Base-by-base conservation (phyloP, 177 flowering plant species). In the Vitis hybrid region DNA sequence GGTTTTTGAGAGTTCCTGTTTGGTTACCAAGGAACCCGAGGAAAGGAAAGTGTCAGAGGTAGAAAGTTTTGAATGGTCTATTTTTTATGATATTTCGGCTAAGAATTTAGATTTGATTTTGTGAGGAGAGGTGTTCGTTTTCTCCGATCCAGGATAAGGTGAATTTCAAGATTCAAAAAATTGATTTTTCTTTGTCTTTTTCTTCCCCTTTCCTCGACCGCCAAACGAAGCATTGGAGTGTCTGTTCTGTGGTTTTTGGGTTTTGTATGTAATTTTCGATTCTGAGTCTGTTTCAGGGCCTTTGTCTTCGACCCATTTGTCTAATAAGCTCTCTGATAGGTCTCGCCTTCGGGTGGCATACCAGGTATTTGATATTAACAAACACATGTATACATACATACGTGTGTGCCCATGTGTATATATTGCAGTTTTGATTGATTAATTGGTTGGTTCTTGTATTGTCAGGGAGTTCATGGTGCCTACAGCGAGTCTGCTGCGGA, bases 401-500 rank as follows among this genome's bases (percentile, higher is more conserved):
- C 11, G 29, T 50, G 13, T 16, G 66, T 20, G 49, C 1, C 62
- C 48, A n/a, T 10, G 26, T 31, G 58, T 65, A 31, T 26, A 70
- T 19, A 53, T 16, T 66, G 61, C 3, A 51, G 19, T 69, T 39
- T 53, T 63, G 20, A 15, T 63, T 68, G 10, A 5, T 53, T 65
- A n/a, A 16, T 22, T 48, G 16, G 31, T 51, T 31, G 55, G 58
- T 51, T 56, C 15, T 14, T 59, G 52, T 34, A 54, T 14, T 68
- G 77, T 39, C 66, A 94, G 99, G 99, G 99, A 50, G 89, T 86
- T 75, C 85, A 78, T 26, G 99, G 99, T 20, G 99, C 99, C 0
- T 92, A 84, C 74, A 94, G 99, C 73, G 99, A 94, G 72, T 83
- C 90, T 3, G 97, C 97, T 3, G 99, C 99, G 0, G 82, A 83